phyloP scores from a whole-genome alignment of 2,329 filamentous ascomycete genomes.

The Penicillium nordicum region DNA sequence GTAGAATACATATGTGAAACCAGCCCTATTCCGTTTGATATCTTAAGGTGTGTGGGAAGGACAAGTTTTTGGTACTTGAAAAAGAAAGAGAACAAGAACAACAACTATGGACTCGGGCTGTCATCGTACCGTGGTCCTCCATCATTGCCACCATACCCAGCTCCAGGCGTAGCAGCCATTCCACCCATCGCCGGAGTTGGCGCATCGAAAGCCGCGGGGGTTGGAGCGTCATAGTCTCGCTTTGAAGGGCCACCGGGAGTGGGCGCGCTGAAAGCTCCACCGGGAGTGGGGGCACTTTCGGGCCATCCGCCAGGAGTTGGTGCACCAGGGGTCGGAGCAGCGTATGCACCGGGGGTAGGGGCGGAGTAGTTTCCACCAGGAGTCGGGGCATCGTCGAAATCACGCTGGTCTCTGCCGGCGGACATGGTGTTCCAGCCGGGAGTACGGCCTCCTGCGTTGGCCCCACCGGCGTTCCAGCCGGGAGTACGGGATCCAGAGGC shows the following conservation, averaged over 20 bases:
- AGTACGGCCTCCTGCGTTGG: constrained; percentile 48
- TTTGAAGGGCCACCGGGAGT: constrained; percentile 39
- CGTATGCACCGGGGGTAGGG: constrained; percentile 60
- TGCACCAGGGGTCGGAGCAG: constrained; percentile 68
- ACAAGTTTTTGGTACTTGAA: constrained; percentile 17
- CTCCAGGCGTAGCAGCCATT: constrained; percentile 38
- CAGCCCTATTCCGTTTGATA: constrained; percentile 14
- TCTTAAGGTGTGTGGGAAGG: constrained; percentile 9
- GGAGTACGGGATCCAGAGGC: constrained; percentile 73
- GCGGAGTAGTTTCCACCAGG: constrained; percentile 65
- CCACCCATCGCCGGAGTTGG: constrained; percentile 48
- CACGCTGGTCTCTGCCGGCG: constrained; percentile 30
- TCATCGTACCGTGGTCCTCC: constrained; percentile 44
- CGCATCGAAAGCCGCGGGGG: constrained; percentile 39
- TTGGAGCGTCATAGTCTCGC: constrained; percentile 25
- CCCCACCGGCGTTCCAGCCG: constrained; percentile 59
- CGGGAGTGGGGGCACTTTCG: constrained; percentile 45
- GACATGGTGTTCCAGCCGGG: constrained; percentile 40
- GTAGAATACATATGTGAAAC: constrained; percentile 25
- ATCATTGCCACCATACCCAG: constrained; percentile 38
- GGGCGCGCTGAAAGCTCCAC: constrained; percentile 44
- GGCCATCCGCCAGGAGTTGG: constrained; percentile 49
- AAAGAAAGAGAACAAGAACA: constrained; percentile 9
- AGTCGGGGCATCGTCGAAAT: constrained; percentile 70
- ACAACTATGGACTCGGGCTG: constrained; percentile 39